Evolutionary conservation across 176 grass and related monocot species (phyloP).

Genomic region (Hsuehochloa calcarea): DNA sequence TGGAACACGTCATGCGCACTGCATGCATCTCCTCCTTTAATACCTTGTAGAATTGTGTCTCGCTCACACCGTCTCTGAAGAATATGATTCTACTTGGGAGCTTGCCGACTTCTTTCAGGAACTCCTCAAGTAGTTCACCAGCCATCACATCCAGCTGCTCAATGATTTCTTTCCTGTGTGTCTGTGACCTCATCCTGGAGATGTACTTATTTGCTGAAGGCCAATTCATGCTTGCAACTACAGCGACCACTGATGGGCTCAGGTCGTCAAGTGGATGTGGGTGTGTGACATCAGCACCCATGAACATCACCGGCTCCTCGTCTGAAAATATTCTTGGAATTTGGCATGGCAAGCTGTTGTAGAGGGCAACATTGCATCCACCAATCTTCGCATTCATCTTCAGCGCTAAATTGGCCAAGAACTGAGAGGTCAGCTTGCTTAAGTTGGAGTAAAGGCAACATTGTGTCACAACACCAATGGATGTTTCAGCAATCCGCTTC

Average conservation of each 20-base stretch:
- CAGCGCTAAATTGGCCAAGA: constrained; percentile 75
- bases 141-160: constrained; percentile 71
- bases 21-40: constrained; percentile 84
- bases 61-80: constrained; percentile 90
- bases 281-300: constrained; percentile 95
- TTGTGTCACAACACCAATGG: constrained; percentile 81
- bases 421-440: constrained; percentile 64
- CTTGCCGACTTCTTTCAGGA: constrained; percentile 53
- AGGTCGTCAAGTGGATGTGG: constrained; percentile 88
- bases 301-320: constrained; percentile 80
- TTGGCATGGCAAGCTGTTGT: constrained; percentile 79
- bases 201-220: constrained; percentile 87
- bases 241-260: constrained; percentile 83
- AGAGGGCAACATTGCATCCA: constrained; percentile 71
- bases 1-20: constrained; percentile 45
- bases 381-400: constrained; percentile 95
- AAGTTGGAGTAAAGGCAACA: constrained; percentile 95
- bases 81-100: constrained; percentile 88
- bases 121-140: constrained; percentile 76
- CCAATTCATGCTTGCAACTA: constrained; percentile 94
- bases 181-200: constrained; percentile 91
- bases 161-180: constrained; percentile 93
- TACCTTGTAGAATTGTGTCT: constrained; percentile 88
- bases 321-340: constrained; percentile 70
- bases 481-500: constrained; percentile 87